These are phyloP conservation scores for Baorangia bicolor DNA, from an alignment of 768 basidiomycete species.

Conservation along the genomic window DNA sequence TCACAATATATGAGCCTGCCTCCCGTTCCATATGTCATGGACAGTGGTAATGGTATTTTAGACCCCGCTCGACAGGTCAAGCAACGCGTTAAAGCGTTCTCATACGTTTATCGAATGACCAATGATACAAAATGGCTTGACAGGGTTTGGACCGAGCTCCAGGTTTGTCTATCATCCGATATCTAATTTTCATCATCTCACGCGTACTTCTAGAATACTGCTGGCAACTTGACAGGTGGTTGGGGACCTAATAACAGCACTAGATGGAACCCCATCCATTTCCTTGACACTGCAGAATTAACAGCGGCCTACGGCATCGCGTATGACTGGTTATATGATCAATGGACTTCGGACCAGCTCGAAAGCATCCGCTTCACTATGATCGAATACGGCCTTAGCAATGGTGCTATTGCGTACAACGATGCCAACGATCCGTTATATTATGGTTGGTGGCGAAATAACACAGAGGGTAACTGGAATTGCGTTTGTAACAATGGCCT, in stretches of 20 bases:
- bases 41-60: slow-evolving; percentile 88
- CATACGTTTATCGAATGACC: slow-evolving; percentile 87
- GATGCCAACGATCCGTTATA: slow-evolving; percentile 30
- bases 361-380: slow-evolving; percentile 65
- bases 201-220: slow-evolving; percentile 52
- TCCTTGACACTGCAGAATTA: slow-evolving; percentile 92
- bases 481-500: slow-evolving; percentile 94
- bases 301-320: slow-evolving; percentile 86
- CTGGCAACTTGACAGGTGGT: slow-evolving; percentile 58
- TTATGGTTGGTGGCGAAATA: slow-evolving; percentile 78
- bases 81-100: slow-evolving; percentile 87
- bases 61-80: slow-evolving; percentile 90
- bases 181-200: slow-evolving; percentile 1
- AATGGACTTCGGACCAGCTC: slow-evolving; percentile 75
- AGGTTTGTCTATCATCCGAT: slow-evolving; percentile 47
- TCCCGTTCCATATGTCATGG: slow-evolving; percentile 70
- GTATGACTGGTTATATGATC: slow-evolving; percentile 95
- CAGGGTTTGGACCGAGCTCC: slow-evolving; percentile 77
- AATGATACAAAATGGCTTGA: slow-evolving; percentile 92
- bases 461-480: slow-evolving; percentile 92
- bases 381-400: slow-evolving; percentile 72
- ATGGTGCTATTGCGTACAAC: slow-evolving; percentile 57
- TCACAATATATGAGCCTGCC: slow-evolving; percentile 60
- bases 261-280: slow-evolving; percentile 87
- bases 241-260: slow-evolving; percentile 66